A percentile compares a stretch with the other conserved stretches of the same genome.
phyloP scores from a whole-genome alignment of 306 rosid genomes.

The Fragaria vesca region DNA sequence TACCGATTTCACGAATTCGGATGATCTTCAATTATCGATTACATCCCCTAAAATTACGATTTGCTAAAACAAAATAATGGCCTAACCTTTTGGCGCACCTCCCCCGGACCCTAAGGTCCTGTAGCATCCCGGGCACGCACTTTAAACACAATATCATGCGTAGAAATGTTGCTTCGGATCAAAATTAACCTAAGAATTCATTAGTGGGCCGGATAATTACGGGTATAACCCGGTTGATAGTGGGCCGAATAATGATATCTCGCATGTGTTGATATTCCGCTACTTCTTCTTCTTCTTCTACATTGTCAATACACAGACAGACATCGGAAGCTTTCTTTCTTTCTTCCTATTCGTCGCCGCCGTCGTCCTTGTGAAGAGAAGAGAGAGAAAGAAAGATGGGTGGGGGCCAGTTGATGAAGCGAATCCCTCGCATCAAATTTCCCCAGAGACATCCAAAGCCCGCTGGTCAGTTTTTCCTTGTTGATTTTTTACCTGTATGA shows the following conservation, averaged over 20 bases:
- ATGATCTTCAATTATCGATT: no score
- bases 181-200: no score
- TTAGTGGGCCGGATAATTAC: no score
- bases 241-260: neutral
- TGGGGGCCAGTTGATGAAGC: constrained; percentile 52
- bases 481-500: neutral
- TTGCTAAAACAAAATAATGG: no score
- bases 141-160: no score
- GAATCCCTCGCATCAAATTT: constrained; percentile 81
- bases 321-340: neutral
- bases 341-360: neutral
- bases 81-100: no score
- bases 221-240: neutral
- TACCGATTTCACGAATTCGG: no score
- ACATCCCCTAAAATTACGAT: no score
- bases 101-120: no score
- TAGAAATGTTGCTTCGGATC: no score
- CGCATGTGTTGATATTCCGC: neutral
- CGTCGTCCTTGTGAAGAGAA: neutral
- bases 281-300: neutral
- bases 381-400: constrained; percentile 36
- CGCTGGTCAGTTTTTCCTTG: constrained; percentile 31
- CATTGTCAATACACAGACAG: neutral
- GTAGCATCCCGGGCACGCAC: no score
- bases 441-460: constrained; percentile 53